phyloP scores from a whole-genome alignment of 2,329 filamentous ascomycete genomes.

The Exophiala sp. region DNA sequence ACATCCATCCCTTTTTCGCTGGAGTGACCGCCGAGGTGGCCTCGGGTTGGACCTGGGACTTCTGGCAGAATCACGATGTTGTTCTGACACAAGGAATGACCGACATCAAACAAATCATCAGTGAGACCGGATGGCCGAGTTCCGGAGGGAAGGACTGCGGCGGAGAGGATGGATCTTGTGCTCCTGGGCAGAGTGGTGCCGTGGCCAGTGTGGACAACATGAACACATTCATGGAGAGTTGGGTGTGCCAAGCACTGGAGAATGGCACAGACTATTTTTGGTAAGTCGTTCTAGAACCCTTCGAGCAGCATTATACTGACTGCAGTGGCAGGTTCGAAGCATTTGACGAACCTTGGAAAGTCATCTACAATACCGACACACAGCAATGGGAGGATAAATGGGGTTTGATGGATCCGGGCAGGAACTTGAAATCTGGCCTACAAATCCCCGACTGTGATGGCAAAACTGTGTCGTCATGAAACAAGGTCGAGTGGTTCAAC shows the following conservation, averaged over 20 bases:
- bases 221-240: constrained; percentile 79
- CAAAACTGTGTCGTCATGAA: constrained; percentile 49
- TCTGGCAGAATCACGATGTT: constrained; percentile 69
- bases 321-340: constrained; percentile 64
- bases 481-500: background rate
- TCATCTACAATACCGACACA: constrained; percentile 59
- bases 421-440: constrained; percentile 76
- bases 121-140: constrained; percentile 87
- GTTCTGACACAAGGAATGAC: constrained; percentile 53
- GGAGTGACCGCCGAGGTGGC: constrained; percentile 64
- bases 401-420: constrained; percentile 80
- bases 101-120: constrained; percentile 68
- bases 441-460: constrained; percentile 83
- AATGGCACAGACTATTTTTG: constrained; percentile 94
- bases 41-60: constrained; percentile 72
- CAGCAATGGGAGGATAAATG: constrained; percentile 92
- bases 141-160: constrained; percentile 76
- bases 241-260: constrained; percentile 71
- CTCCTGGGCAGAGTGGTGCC: constrained; percentile 52
- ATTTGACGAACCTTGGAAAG: constrained; percentile 96
- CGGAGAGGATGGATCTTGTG: constrained; percentile 48
- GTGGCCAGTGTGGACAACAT: constrained; percentile 74
- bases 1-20: constrained; percentile 93
- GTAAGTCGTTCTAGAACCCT: constrained; percentile 44
- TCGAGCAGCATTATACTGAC: constrained; percentile 21